Evolutionary conservation across 257 asterid species (phyloP), one percentile per base, ranked within the genome.

Genomic region (Thymus quinquecostatus): DNA sequence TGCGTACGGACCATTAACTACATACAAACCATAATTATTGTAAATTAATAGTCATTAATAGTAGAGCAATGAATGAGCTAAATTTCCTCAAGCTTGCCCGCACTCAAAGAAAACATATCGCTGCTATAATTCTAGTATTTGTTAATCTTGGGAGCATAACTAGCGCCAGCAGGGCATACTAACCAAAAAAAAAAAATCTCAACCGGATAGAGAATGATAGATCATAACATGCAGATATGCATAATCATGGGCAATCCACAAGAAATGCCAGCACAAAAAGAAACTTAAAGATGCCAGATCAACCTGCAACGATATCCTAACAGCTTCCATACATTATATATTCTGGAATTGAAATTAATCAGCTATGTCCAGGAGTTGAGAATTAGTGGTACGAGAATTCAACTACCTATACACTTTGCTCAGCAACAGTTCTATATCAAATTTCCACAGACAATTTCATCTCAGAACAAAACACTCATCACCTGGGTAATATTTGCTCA

Each of bases 81-180:
- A 56, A 36, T 28, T 51, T 40, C 33, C 49, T 53, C 41, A 60
- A 30, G 66, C 32, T 61, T 61, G 66, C 57, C 36, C 70, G 53
- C 33, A 14, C 60, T 65, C 45, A 36, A 34, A 29, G 51, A 21
- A 73, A 66, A 11, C 41, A 33, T 30, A 50, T 48, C 13, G 10
- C 64, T 11, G 13, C 47, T 27, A 65, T 5, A 70, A 60, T 53
- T 21, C 21, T 21, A 28, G 13, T 30, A 51, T 41, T 32, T 10
- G 27, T 60, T 40, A 47, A 66, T 47, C 48, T 55, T 64, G 76
- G 71, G 54, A 48, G 40, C n/a, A 33, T 64, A 36, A 32, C 55
- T 69, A 27, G 48, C 64, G 43, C 64, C 60, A n/a, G 1, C 50
- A 57, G 40, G 41, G 32, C 6, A 66, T 12, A 51, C 64, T 50